phyloP scores from a whole-genome alignment of 176 grass and related monocot species.

The Zea luxurians region DNA sequence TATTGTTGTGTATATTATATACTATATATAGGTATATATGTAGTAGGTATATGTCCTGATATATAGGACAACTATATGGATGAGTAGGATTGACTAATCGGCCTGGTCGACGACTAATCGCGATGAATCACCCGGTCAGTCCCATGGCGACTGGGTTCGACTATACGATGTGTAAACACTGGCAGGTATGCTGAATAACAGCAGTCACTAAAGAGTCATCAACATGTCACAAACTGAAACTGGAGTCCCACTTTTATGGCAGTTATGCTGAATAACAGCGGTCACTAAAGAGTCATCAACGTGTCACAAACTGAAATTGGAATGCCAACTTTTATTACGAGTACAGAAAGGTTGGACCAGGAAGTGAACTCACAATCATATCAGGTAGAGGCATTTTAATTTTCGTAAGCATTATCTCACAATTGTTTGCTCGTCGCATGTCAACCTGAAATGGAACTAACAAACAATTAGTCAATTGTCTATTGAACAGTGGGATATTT shows the following conservation, averaged over 20 bases:
- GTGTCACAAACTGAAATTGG: slow-evolving; percentile 6
- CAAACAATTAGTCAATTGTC: slow-evolving; percentile 30
- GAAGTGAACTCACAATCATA: slow-evolving; percentile 88
- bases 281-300: neutral
- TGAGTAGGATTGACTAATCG: too few species aligned
- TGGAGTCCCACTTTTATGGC: slow-evolving; percentile 3
- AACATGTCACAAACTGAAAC: slow-evolving; percentile 12
- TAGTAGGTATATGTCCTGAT: neutral
- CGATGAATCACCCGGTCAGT: too few species aligned
- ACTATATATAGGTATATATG: neutral
- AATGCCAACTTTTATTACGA: slow-evolving; percentile 8
- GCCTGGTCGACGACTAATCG: too few species aligned
- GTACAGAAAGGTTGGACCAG: slow-evolving; percentile 16
- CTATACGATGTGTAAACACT: too few species aligned
- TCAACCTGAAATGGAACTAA: slow-evolving; percentile 75
- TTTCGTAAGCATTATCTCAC: slow-evolving; percentile 99
- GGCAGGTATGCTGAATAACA: neutral
- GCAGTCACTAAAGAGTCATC: neutral
- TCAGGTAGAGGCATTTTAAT: slow-evolving; percentile 99
- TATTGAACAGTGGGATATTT: slow-evolving; percentile 16
- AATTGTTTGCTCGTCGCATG: slow-evolving; percentile 97
- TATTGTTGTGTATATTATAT: neutral
- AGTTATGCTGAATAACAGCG: slow-evolving; percentile 1
- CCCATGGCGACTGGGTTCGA: too few species aligned
- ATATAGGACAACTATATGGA: neutral